These are phyloP conservation scores for Delonix regia DNA, from an alignment of 306 rosid species.

Conservation along the genomic window DNA sequence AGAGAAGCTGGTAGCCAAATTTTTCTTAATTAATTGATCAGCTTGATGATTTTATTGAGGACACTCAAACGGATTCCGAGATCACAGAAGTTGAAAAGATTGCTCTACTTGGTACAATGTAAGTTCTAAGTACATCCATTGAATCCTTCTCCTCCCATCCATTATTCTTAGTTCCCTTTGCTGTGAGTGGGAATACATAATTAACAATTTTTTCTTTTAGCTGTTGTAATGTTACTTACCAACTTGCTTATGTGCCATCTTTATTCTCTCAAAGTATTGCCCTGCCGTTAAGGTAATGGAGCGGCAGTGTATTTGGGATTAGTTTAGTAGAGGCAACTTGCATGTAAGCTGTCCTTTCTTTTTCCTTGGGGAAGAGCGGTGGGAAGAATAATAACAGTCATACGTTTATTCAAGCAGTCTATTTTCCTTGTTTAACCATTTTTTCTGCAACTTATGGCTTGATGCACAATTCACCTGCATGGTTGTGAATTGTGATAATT, in stretches of 20 bases:
- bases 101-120: slow-evolving; percentile 79
- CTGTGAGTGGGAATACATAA: neutral
- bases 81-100: slow-evolving; percentile 81
- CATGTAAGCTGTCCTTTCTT: too few species aligned
- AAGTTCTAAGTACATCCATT: slow-evolving; percentile 42
- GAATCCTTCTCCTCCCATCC: neutral
- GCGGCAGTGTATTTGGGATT: too few species aligned
- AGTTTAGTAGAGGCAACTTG: too few species aligned
- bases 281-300: too few species aligned
- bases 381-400: neutral
- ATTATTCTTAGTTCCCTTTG: slow-evolving; percentile 1
- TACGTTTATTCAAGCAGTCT: neutral
- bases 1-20: slow-evolving; percentile 16
- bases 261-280: too few species aligned
- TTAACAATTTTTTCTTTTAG: too few species aligned
- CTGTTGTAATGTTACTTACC: neutral
- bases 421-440: neutral
- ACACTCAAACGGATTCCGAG: slow-evolving; percentile 80
- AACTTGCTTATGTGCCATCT: too few species aligned
- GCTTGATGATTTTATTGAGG: slow-evolving; percentile 95
- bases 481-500: slow-evolving; percentile 37
- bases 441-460: slow-evolving; percentile 13
- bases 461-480: slow-evolving; percentile 2
- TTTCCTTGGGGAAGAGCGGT: neutral
- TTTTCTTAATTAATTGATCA: slow-evolving; percentile 46